Evolutionary conservation across 1,139 yeast species (phyloP).

Genomic region (Zygotorulaspora mrakii): DNA sequence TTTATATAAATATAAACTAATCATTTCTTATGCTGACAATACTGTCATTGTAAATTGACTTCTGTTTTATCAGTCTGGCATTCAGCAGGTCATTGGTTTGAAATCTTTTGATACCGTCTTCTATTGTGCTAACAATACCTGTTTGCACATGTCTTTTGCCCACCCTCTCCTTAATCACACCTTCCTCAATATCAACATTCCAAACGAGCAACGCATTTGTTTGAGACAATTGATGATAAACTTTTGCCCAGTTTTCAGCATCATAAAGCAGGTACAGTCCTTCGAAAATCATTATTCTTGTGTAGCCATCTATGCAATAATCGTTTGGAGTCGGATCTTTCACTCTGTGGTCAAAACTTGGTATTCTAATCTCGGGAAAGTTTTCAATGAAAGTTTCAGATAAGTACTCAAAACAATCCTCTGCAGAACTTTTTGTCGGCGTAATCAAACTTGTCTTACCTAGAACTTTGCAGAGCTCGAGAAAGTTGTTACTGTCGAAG

Average conservation of each 20-base stretch:
- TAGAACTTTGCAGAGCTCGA: conserved; percentile 36
- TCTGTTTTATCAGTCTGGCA: conserved; percentile 50
- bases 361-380: conserved; percentile 47
- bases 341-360: conserved; percentile 71
- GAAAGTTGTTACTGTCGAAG: conserved; percentile 59
- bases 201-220: conserved; percentile 29
- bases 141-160: conserved; percentile 67
- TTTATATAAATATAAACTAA: conserved; percentile 5
- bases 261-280: conserved; percentile 58
- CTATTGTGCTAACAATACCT: conserved; percentile 56
- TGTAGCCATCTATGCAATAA: conserved; percentile 41
- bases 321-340: conserved; percentile 60
- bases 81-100: conserved; percentile 67
- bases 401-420: conserved; percentile 17
- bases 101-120: conserved; percentile 61
- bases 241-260: conserved; percentile 49
- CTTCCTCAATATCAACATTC: conserved; percentile 43
- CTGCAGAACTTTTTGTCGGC: conserved; percentile 12
- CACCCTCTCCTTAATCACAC: conserved; percentile 52
- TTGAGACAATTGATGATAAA: conserved; percentile 31
- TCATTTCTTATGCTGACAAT: conserved; percentile 37
- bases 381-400: conserved; percentile 20
- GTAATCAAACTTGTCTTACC: conserved; percentile 26
- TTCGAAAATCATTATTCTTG: conserved; percentile 54
- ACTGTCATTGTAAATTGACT: conserved; percentile 42